These are phyloP conservation scores for Mycogone perniciosa DNA, from an alignment of 2,329 filamentous ascomycete species.

Conservation along the genomic window DNA sequence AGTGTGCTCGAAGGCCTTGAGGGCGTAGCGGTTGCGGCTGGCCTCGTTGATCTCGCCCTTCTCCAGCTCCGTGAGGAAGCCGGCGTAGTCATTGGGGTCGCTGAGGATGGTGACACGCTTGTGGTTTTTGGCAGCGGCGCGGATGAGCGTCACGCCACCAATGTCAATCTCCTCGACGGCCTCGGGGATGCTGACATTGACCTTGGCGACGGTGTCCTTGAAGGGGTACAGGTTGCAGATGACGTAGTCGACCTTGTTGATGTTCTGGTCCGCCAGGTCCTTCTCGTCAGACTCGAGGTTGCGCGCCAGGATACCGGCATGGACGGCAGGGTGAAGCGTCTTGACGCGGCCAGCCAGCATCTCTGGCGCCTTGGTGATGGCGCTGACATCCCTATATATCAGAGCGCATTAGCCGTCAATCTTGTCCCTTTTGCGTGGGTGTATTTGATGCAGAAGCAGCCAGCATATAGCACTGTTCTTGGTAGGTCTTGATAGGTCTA, in stretches of 20 bases:
- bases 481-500: neutral
- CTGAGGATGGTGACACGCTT: constrained; percentile 90
- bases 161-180: constrained; percentile 99
- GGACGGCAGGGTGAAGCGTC: constrained; percentile 92
- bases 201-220: constrained; percentile 95
- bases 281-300: constrained; percentile 94
- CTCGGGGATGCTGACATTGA: constrained; percentile 93
- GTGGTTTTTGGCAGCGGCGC: constrained; percentile 98
- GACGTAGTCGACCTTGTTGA: constrained; percentile 90
- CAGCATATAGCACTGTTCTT: neutral
- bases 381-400: constrained; percentile 74
- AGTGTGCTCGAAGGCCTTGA: constrained; percentile 98
- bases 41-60: constrained; percentile 78
- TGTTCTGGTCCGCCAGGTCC: constrained; percentile 90
- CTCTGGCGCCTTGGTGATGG: constrained; percentile 93
- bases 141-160: constrained; percentile 90
- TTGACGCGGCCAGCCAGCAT: constrained; percentile 85
- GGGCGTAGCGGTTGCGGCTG: constrained; percentile 80
- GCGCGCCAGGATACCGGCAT: constrained; percentile 85
- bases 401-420: constrained; percentile 5
- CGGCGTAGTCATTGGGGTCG: constrained; percentile 87
- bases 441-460: neutral
- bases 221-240: constrained; percentile 99
- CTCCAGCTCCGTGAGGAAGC: constrained; percentile 87
- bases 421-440: neutral